Conservation (phyloP, 129 eudicot species). For the Tagetes erecta region DNA sequence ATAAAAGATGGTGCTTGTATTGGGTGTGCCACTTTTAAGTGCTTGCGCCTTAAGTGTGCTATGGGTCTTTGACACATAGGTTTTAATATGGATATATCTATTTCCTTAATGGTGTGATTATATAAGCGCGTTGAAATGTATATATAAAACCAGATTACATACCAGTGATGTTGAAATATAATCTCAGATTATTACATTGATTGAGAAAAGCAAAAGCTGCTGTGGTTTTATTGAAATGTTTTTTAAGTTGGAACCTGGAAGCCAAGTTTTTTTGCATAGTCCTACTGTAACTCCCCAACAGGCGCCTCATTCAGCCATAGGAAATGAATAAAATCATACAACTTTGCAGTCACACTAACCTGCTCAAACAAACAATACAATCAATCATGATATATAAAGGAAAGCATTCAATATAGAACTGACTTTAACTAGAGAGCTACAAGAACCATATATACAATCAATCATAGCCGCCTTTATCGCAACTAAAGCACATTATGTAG, state of each 20-base stretch:
- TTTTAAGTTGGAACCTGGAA: constrained; percentile 14
- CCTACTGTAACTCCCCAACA: constrained; percentile 86
- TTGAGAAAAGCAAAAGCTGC: not conserved
- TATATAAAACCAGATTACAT: not conserved
- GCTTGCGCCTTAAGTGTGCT: no score
- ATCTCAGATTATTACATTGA: not conserved
- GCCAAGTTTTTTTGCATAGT: constrained; percentile 22
- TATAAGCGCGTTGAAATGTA: constrained; percentile 6
- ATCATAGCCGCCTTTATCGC: not conserved
- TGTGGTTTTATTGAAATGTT: constrained; percentile 3
- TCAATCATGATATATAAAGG: not conserved
- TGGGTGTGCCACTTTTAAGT: no score
- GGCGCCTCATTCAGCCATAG: constrained; percentile 99
- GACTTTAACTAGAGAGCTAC: not conserved
- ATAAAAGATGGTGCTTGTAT: no score
- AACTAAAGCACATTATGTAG: not conserved
- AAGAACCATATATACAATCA: not conserved
- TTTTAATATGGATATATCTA: not conserved
- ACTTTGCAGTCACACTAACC: constrained; percentile 94
- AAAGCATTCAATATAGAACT: not conserved
- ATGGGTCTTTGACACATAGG: no score
- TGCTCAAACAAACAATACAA: constrained; percentile 33
- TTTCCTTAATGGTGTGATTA: constrained; percentile 1
- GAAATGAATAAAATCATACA: constrained; percentile 96
- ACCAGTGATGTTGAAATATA: not conserved